Conservation (phyloP, 139 green algal species). For the Micractinium sp. region DNA sequence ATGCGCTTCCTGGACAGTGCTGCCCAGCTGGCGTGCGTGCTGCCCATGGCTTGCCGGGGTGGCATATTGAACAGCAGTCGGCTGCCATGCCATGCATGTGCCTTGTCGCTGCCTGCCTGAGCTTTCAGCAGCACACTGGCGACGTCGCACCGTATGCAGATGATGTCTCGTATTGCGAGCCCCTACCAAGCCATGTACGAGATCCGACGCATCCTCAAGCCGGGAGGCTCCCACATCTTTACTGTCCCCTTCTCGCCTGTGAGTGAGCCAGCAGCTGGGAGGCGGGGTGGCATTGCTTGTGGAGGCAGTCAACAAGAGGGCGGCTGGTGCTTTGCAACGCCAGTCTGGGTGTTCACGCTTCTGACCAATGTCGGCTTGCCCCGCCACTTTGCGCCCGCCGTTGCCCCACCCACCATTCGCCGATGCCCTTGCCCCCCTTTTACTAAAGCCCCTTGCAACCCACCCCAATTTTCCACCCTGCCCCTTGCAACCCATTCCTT, state of each 20-base stretch:
- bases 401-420: no score
- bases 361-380: not conserved
- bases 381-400: no score
- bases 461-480: not conserved
- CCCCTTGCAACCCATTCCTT: not conserved
- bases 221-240: constrained; percentile 19
- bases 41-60: no score
- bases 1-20: not conserved
- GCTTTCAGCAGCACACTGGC: not conserved
- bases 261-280: not conserved
- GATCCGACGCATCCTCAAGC: constrained; percentile 28
- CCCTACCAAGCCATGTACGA: constrained; percentile 29
- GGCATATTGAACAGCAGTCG: no score
- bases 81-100: not conserved
- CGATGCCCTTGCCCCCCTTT: not conserved
- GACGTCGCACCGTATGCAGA: not conserved
- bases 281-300: no score
- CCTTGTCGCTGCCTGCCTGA: no score
- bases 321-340: not conserved
- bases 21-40: not conserved
- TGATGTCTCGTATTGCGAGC: not conserved
- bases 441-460: not conserved
- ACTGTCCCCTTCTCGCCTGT: constrained; percentile 27
- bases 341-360: not conserved
- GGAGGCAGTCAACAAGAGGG: not conserved